A percentile compares a stretch with the other conserved stretches of the same genome.
phyloP scores from a whole-genome alignment of 139 green algal species.

The Penium margaritaceum region DNA sequence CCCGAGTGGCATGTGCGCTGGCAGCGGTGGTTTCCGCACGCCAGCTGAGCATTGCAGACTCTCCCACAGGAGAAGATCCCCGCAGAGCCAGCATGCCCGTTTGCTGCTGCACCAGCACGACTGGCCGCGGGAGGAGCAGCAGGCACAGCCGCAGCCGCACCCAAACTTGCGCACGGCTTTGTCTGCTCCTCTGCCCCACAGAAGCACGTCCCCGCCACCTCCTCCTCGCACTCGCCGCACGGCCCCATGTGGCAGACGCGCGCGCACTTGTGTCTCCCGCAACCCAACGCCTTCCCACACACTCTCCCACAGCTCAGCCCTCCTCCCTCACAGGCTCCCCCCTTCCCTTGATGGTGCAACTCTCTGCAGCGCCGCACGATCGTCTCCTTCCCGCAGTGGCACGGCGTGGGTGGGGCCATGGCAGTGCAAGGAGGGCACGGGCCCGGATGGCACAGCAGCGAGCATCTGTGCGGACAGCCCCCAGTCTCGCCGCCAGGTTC shows the following conservation, averaged over 20 bases:
- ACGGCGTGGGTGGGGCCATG: slow-evolving; percentile 17
- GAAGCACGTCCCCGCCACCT: slow-evolving; percentile 25
- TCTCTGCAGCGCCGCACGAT: slow-evolving; percentile 19
- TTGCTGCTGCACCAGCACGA: too few relatives aligned
- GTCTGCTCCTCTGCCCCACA: slow-evolving; percentile 37
- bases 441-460: slow-evolving; percentile 40
- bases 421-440: slow-evolving; percentile 40
- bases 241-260: slow-evolving; percentile 27
- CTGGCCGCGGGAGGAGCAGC: not conserved
- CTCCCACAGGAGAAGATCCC: slow-evolving; percentile 35
- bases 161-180: slow-evolving; percentile 6
- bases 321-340: not conserved
- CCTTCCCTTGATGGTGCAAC: too few relatives aligned
- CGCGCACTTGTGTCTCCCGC: slow-evolving; percentile 30
- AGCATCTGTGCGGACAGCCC: slow-evolving; percentile 37
- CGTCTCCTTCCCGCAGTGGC: slow-evolving; percentile 30
- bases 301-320: slow-evolving; percentile 28
- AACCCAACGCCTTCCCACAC: slow-evolving; percentile 19
- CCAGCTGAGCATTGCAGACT: slow-evolving; percentile 23
- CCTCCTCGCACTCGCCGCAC: slow-evolving; percentile 21
- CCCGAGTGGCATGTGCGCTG: slow-evolving; percentile 26
- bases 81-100: slow-evolving; percentile 1
- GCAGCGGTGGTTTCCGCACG: slow-evolving; percentile 41
- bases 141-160: not conserved
- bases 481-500: too few relatives aligned